Conservation (phyloP, 352 stramenopile genomes). For the Phytophthora idaei region DNA sequence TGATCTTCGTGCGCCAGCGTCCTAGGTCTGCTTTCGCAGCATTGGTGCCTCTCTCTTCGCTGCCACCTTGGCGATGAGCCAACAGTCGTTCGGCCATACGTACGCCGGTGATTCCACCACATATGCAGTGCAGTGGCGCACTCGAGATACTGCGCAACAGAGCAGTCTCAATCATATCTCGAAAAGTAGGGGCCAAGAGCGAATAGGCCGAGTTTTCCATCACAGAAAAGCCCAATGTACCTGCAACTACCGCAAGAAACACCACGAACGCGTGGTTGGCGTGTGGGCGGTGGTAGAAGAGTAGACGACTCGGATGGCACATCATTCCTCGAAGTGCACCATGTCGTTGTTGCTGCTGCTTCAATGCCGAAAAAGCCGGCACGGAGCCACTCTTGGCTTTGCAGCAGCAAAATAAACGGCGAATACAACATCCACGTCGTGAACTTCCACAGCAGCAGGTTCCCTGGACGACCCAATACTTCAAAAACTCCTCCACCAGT, state of each 20-base stretch:
- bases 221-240: conserved; percentile 62
- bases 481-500: conserved; percentile 70
- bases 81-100: conserved; percentile 52
- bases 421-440: conserved; percentile 7
- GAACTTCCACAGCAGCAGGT: conserved; percentile 43
- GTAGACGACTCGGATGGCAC: conserved; percentile 55
- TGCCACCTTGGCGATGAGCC: conserved; percentile 23
- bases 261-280: conserved; percentile 64
- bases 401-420: conserved; percentile 22
- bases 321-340: conserved; percentile 43
- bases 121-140: conserved; percentile 66
- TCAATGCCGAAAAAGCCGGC: conserved; percentile 32
- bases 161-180: conserved; percentile 44
- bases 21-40: conserved; percentile 28
- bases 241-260: conserved; percentile 58
- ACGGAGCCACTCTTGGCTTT: conserved; percentile 25
- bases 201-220: conserved; percentile 66
- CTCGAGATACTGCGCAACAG: conserved; percentile 49
- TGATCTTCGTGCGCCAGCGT: conserved; percentile 44
- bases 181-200: conserved; percentile 39
- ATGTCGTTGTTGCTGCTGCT: conserved; percentile 32
- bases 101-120: conserved; percentile 65
- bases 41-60: conserved; percentile 15
- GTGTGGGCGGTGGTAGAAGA: conserved; percentile 49
- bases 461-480: conserved; percentile 72